phyloP scores from a whole-genome alignment of 1,284 basidiomycete species.

The Sanghuangporus baumii region DNA sequence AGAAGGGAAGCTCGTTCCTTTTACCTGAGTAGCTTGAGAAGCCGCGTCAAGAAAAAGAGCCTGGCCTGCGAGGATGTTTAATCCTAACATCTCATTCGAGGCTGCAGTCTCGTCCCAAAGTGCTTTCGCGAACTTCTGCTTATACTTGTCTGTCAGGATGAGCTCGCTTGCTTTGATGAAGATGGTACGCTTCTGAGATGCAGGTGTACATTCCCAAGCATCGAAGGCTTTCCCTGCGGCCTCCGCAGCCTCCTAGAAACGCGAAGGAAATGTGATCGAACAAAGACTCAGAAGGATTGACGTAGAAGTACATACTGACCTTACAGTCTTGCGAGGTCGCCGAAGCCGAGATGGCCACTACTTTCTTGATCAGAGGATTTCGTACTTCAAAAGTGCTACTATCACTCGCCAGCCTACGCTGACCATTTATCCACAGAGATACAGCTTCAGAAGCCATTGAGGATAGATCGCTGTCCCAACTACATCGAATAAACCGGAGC shows the following conservation, averaged over 20 bases:
- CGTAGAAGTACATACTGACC: neutral
- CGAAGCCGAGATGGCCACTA: slow-evolving; percentile 39
- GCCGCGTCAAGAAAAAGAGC: slow-evolving; percentile 20
- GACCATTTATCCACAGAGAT: slow-evolving; percentile 29
- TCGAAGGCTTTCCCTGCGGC: slow-evolving; percentile 42
- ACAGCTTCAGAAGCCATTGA: slow-evolving; percentile 7
- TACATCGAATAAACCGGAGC: neutral
- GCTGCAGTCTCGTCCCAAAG: slow-evolving; percentile 37
- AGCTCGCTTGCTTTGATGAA: slow-evolving; percentile 43
- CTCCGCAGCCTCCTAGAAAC: slow-evolving; percentile 35
- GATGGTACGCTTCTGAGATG: slow-evolving; percentile 37
- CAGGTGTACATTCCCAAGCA: slow-evolving; percentile 39
- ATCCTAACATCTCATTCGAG: slow-evolving; percentile 22
- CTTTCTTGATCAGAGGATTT: slow-evolving; percentile 36
- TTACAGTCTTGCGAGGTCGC: slow-evolving; percentile 42
- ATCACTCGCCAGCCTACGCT: slow-evolving; percentile 31
- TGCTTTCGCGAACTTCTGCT: slow-evolving; percentile 29
- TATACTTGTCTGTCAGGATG: slow-evolving; percentile 36
- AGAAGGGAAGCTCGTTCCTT: slow-evolving; percentile 28
- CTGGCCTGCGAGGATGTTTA: slow-evolving; percentile 20
- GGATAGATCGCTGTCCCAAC: neutral
- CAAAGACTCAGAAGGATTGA: neutral
- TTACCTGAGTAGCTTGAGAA: slow-evolving; percentile 22
- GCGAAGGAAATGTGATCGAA: neutral
- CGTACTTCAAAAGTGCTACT: slow-evolving; percentile 39